Base-by-base conservation (phyloP, 2,329 filamentous ascomycete genomes). In the Penicillium sp. region DNA sequence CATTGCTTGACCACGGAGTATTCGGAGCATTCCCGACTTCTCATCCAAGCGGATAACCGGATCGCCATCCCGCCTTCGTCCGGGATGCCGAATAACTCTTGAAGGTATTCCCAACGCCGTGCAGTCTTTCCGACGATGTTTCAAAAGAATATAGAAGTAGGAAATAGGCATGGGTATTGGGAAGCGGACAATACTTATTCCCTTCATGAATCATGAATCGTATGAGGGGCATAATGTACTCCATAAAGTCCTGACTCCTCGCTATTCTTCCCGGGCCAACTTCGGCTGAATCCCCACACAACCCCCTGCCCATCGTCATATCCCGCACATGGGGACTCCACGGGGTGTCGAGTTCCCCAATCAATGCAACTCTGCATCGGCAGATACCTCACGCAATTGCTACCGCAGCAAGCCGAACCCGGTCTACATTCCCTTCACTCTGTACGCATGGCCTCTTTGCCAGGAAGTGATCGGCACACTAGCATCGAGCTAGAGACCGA, bases 201-300 rank as follows among this genome's bases (percentile, higher is more conserved):
- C n/a, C n/a, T n/a, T n/a, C n/a, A n/a, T n/a, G n/a, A n/a, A n/a
- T n/a, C n/a, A n/a, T n/a, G n/a, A n/a, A n/a, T n/a, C n/a, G n/a
- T n/a, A n/a, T n/a, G n/a, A n/a, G n/a, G n/a, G n/a, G n/a, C n/a
- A n/a, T n/a, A n/a, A n/a, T n/a, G n/a, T n/a, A n/a, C n/a, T n/a
- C n/a, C n/a, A n/a, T n/a, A n/a, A n/a, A n/a, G n/a, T 10, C 5
- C 24, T 10, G 10, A 28, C 24, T 28, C 24, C 24, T 28, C 10
- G 24, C 10, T 40, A 5, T 31, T n/a, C n/a, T 18, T 23, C n/a
- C 21, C 54, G 54, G 54, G 2, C n/a, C 29, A 53, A 53, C 54
- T 50, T 56, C 54, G 54, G 54, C 46, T 56, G 52, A 51, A 53
- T 37, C 50, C 54, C 46, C 53, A 48, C 39, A 43, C 39, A 14